phyloP scores from a whole-genome alignment of 371 early-diverging fungal species.

The Mortierella sp. region DNA sequence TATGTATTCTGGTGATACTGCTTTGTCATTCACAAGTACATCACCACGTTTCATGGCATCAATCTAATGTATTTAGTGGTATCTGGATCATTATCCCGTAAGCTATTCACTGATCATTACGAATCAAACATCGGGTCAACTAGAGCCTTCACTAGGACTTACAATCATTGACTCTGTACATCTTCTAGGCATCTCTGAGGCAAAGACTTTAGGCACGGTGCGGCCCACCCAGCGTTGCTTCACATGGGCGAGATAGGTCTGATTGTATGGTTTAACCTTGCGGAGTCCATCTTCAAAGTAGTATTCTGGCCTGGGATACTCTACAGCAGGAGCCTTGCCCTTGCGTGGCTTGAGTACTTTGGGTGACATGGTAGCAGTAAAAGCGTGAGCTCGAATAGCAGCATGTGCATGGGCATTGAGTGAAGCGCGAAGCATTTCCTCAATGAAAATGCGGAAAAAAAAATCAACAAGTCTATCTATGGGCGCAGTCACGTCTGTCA shows the following conservation, averaged over 20 bases:
- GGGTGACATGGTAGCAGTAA: conserved; percentile 12
- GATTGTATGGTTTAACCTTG: conserved; percentile 43
- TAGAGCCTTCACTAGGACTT: neutral
- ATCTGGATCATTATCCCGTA: neutral
- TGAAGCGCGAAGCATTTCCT: conserved; percentile 17
- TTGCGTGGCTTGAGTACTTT: conserved; percentile 26
- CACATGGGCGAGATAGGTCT: conserved; percentile 46
- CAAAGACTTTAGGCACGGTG: conserved; percentile 50
- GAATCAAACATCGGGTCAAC: neutral
- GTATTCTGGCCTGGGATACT: conserved; percentile 34
- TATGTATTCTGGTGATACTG: conserved; percentile 35
- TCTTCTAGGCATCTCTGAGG: conserved; percentile 54
- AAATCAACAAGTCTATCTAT: neutral
- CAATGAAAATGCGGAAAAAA: neutral
- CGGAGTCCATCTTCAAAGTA: conserved; percentile 46
- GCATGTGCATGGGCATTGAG: conserved; percentile 2
- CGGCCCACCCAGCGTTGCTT: conserved; percentile 49
- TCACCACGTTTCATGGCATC: conserved; percentile 54
- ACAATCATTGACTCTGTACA: conserved; percentile 52
- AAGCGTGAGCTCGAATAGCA: neutral
- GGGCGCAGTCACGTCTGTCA: neutral
- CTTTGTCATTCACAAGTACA: conserved; percentile 40
- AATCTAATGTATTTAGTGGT: conserved; percentile 11
- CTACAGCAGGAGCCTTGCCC: conserved; percentile 11
- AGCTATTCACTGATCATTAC: neutral